These are phyloP conservation scores for Bimuria novae-zelandiae DNA, from an alignment of 2,329 filamentous ascomycete genomes.

Conservation along the genomic window DNA sequence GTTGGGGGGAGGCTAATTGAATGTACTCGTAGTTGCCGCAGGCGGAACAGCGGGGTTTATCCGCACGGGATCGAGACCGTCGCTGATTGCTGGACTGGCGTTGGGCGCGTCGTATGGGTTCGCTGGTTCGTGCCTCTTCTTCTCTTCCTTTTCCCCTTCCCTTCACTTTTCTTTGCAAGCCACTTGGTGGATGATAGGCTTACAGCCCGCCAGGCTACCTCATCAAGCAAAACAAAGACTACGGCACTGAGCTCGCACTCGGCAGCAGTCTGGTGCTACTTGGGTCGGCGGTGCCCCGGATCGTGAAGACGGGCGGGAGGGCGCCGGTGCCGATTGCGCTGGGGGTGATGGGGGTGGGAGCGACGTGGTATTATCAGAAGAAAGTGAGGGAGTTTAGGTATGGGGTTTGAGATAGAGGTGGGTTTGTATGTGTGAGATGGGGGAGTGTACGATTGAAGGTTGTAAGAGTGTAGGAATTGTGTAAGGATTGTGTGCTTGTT, in stretches of 20 bases:
- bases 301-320: slow-evolving; percentile 33
- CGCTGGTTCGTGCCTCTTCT: slow-evolving; percentile 21
- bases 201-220: slow-evolving; percentile 22
- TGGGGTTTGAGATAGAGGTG: slow-evolving; percentile 30
- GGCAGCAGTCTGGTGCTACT: slow-evolving; percentile 31
- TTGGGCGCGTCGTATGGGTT: slow-evolving; percentile 32
- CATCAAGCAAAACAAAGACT: slow-evolving; percentile 36
- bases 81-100: slow-evolving; percentile 32
- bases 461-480: too few species aligned
- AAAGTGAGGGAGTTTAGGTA: slow-evolving; percentile 38
- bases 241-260: slow-evolving; percentile 34
- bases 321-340: slow-evolving; percentile 33
- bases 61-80: slow-evolving; percentile 34
- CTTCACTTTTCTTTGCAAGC: background rate
- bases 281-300: slow-evolving; percentile 31
- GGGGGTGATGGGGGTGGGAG: slow-evolving; percentile 28
- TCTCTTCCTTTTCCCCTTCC: background rate
- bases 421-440: too few species aligned
- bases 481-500: too few species aligned
- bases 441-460: too few species aligned
- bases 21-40: slow-evolving; percentile 21
- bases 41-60: slow-evolving; percentile 36
- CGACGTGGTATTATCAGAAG: slow-evolving; percentile 36
- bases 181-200: background rate
- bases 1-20: background rate